Conservation (phyloP, 1,284 basidiomycete species). For the Leccinum angustisporum region DNA sequence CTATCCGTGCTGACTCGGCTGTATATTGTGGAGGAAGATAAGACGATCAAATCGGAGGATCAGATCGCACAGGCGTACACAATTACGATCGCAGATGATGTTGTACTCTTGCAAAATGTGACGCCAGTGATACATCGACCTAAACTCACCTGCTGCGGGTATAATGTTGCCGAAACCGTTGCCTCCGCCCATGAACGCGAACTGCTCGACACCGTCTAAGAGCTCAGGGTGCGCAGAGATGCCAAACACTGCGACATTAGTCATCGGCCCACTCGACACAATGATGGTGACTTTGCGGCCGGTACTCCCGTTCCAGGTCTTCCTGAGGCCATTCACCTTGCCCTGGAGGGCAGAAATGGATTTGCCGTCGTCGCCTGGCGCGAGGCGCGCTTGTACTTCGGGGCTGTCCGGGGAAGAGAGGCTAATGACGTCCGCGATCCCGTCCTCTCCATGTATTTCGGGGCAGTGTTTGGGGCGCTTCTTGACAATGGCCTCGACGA, state of each 20-base stretch:
- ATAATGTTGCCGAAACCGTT: constrained; percentile 80
- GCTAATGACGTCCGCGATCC: constrained; percentile 78
- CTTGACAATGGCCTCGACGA: constrained; percentile 63
- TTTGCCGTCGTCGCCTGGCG: constrained; percentile 39
- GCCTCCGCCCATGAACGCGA: constrained; percentile 88
- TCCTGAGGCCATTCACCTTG: constrained; percentile 56
- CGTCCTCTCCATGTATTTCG: constrained; percentile 79
- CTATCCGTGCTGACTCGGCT: no score
- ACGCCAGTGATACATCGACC: not conserved
- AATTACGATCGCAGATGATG: no score
- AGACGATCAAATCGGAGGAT: no score
- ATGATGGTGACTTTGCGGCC: constrained; percentile 63
- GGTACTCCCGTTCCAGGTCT: constrained; percentile 52
- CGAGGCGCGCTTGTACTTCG: constrained; percentile 49
- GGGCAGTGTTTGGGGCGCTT: constrained; percentile 50
- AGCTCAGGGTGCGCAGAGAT: constrained; percentile 70
- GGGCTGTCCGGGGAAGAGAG: constrained; percentile 51
- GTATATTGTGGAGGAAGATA: no score
- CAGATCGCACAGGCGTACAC: no score
- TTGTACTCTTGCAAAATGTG: no score
- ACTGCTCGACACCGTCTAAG: constrained; percentile 65
- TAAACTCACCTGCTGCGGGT: constrained; percentile 59
- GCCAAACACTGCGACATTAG: constrained; percentile 76
- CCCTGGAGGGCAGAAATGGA: constrained; percentile 60
- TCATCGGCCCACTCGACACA: constrained; percentile 78